These are phyloP conservation scores for Leptodermis oblonga DNA, from an alignment of 257 asterid genomes.

Conservation along the genomic window DNA sequence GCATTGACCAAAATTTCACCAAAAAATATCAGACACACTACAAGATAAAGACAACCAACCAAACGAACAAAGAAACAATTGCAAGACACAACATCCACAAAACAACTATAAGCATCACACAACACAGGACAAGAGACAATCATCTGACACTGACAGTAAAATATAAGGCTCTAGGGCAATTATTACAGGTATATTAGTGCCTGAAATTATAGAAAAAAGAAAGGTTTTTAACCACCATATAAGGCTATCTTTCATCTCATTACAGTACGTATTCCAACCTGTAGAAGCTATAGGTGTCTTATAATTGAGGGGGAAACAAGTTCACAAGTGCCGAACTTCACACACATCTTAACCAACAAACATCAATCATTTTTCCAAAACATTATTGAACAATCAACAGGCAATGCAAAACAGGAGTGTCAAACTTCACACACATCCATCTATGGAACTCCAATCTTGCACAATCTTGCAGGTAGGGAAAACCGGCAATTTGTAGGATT, in stretches of 20 bases:
- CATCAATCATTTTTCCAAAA: not conserved
- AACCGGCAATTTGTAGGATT: not conserved
- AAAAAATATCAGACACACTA: not conserved
- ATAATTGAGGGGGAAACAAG: not conserved
- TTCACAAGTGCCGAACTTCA: no score
- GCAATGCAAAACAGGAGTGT: not conserved
- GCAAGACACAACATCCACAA: not conserved
- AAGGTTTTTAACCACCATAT: no score
- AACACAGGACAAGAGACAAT: not conserved
- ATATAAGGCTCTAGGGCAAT: not conserved
- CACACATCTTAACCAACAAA: not conserved
- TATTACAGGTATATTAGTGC: not conserved
- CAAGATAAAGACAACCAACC: not conserved
- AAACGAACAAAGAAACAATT: not conserved
- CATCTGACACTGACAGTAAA: not conserved
- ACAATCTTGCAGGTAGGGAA: not conserved
- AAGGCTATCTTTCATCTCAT: not conserved
- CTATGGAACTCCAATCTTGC: not conserved
- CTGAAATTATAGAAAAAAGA: not conserved
- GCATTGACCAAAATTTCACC: not conserved
- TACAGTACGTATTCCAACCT: not conserved
- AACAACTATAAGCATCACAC: not conserved
- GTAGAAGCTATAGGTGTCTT: not conserved
- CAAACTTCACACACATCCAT: not conserved
- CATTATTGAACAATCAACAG: not conserved